phyloP scores from a whole-genome alignment of 345 rosid genomes.

The Salix viminalis region DNA sequence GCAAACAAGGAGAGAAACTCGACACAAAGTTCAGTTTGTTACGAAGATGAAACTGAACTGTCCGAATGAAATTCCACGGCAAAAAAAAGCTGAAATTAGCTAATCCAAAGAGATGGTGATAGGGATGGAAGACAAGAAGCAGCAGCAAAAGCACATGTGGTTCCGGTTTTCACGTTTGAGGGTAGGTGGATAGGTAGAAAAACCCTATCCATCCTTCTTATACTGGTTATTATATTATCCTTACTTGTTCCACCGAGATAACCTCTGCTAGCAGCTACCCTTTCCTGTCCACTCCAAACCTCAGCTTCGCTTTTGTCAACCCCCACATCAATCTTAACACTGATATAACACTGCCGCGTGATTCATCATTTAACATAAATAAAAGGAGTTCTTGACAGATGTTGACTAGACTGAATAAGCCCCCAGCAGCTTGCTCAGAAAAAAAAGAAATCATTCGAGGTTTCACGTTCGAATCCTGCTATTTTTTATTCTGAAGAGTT shows the following conservation, averaged over 20 bases:
- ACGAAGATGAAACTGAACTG: background rate
- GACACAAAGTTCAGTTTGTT: background rate
- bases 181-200: slow-evolving; percentile 27
- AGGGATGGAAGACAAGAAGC: background rate
- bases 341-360: slow-evolving; percentile 19
- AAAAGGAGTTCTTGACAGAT: slow-evolving; percentile 4
- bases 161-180: slow-evolving; percentile 44
- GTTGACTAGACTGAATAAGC: slow-evolving; percentile 27
- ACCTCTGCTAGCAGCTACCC: slow-evolving; percentile 6
- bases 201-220: slow-evolving; percentile 23
- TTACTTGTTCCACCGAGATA: slow-evolving; percentile 27
- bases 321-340: slow-evolving; percentile 30
- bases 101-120: background rate
- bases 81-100: background rate
- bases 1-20: background rate
- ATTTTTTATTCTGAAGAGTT: too few relatives aligned
- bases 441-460: too few relatives aligned
- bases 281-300: slow-evolving; percentile 25
- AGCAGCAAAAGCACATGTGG: slow-evolving; percentile 38
- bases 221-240: slow-evolving; percentile 20
- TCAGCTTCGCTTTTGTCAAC: slow-evolving; percentile 19
- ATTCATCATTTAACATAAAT: slow-evolving; percentile 7
- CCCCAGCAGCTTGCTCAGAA: too few relatives aligned
- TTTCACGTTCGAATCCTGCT: too few relatives aligned
- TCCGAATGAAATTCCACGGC: background rate